phyloP scores from a whole-genome alignment of 371 early-diverging fungal genomes.

The Encephalitozoon intestinalis region DNA sequence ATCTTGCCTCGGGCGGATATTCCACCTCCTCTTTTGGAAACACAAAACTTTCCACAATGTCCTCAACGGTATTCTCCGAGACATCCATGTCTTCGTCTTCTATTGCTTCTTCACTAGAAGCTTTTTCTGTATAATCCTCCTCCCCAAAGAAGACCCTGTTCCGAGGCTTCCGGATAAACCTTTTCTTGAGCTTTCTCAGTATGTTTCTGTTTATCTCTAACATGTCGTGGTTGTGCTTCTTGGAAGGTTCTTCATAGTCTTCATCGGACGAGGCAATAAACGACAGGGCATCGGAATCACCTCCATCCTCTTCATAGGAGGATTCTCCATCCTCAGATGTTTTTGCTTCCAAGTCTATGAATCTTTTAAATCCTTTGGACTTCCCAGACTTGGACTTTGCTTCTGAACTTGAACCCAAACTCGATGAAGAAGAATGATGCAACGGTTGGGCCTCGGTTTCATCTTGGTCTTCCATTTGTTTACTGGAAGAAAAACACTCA shows the following conservation, averaged over 20 bases:
- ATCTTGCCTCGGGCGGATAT: neutral
- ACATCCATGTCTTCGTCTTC: neutral
- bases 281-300: neutral
- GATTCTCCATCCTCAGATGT: neutral
- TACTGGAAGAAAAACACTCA: neutral
- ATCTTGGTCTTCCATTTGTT: neutral
- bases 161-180: neutral
- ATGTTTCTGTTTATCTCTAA: neutral
- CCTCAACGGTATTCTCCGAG: neutral
- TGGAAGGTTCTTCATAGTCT: neutral
- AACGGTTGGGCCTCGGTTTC: neutral
- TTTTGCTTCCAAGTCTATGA: conserved; percentile 9
- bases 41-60: neutral
- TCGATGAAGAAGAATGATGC: neutral
- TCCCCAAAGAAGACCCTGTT: neutral
- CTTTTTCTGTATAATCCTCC: neutral
- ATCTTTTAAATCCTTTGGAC: neutral
- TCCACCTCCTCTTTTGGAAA: neutral
- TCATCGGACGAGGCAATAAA: neutral
- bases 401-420: neutral
- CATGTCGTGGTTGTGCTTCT: neutral
- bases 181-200: neutral
- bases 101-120: neutral
- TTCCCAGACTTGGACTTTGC: neutral
- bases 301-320: neutral